These are phyloP conservation scores for Tolypocladium endophyticum DNA, from an alignment of 2,329 filamentous ascomycete species.

Conservation along the genomic window DNA sequence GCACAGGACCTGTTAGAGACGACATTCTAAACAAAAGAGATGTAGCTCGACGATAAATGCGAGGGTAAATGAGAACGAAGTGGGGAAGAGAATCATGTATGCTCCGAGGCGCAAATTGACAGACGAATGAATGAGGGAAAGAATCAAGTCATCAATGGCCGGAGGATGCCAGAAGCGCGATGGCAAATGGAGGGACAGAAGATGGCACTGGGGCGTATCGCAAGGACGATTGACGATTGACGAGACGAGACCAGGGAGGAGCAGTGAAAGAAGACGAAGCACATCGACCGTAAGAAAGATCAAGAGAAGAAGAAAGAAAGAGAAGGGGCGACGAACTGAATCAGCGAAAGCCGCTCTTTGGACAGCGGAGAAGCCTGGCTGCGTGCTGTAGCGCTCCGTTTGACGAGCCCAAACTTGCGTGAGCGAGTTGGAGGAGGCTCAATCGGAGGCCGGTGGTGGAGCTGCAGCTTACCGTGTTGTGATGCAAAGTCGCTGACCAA, in stretches of 20 bases:
- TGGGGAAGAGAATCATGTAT: not conserved
- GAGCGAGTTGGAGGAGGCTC: slow-evolving; percentile 6
- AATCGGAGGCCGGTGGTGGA: slow-evolving; percentile 1
- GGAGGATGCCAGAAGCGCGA: slow-evolving; percentile 6
- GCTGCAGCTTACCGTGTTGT: slow-evolving; percentile 1
- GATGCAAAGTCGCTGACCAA: not conserved
- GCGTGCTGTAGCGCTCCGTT: slow-evolving; percentile 3
- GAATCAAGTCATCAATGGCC: not conserved
- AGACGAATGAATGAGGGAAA: slow-evolving; percentile 6
- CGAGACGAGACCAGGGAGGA: slow-evolving; percentile 3
- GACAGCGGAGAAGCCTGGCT: slow-evolving; percentile 11
- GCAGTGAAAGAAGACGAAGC: slow-evolving; percentile 1
- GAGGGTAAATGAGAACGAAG: not conserved
- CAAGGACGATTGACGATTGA: slow-evolving; percentile 4
- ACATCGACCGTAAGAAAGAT: not conserved
- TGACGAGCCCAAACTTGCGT: not conserved
- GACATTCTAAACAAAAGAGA: slow-evolving; percentile 28
- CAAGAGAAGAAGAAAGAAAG: slow-evolving; percentile 8
- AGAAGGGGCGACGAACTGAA: slow-evolving; percentile 21
- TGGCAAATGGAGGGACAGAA: not conserved
- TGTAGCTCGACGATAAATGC: slow-evolving; percentile 7
- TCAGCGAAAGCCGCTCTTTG: slow-evolving; percentile 17
- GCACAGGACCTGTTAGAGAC: slow-evolving; percentile 47
- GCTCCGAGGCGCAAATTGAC: not conserved
- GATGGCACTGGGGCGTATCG: not conserved